These are phyloP conservation scores for Arabidopsis arenosa DNA, from an alignment of 345 rosid species.

Conservation along the genomic window DNA sequence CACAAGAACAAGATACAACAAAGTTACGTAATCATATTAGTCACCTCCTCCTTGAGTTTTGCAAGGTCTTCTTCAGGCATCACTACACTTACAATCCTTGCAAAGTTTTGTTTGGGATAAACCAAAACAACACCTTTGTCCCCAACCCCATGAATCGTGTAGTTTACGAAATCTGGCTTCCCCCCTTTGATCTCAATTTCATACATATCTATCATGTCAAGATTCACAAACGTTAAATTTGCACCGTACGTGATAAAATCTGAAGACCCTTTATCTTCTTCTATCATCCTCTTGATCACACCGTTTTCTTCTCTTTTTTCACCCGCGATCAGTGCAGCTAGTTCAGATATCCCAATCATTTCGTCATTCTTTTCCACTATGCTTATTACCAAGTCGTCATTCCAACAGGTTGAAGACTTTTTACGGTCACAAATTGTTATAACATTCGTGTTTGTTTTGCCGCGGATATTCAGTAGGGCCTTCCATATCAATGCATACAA, in stretches of 20 bases:
- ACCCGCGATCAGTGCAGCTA: slow-evolving; percentile 50
- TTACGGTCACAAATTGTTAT: slow-evolving; percentile 51
- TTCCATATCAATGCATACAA: slow-evolving; percentile 69
- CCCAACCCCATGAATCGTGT: slow-evolving; percentile 59
- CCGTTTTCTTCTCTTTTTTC: slow-evolving; percentile 35
- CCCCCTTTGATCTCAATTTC: slow-evolving; percentile 58
- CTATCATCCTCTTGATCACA: slow-evolving; percentile 42
- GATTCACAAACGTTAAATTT: slow-evolving; percentile 67
- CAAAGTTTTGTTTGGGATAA: slow-evolving; percentile 42
- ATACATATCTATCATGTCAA: slow-evolving; percentile 54
- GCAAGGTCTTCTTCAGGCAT: slow-evolving; percentile 52
- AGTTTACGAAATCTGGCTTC: slow-evolving; percentile 56
- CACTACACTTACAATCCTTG: slow-evolving; percentile 47
- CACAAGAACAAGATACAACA: slow-evolving; percentile 6
- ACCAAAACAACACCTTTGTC: slow-evolving; percentile 66
- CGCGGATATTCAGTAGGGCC: slow-evolving; percentile 50
- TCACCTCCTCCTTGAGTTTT: slow-evolving; percentile 49
- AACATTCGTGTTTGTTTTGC: slow-evolving; percentile 37
- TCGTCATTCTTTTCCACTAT: slow-evolving; percentile 41
- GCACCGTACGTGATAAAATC: slow-evolving; percentile 67
- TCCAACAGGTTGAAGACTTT: slow-evolving; percentile 23
- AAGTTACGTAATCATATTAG: slow-evolving; percentile 18
- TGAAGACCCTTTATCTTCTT: slow-evolving; percentile 33
- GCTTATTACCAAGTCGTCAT: slow-evolving; percentile 51
- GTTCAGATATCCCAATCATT: slow-evolving; percentile 42